A percentile compares a stretch with the other conserved stretches of the same genome.
Conservation (phyloP, 139 green algal genomes). For the Protoeuglena noctilucae region DNA sequence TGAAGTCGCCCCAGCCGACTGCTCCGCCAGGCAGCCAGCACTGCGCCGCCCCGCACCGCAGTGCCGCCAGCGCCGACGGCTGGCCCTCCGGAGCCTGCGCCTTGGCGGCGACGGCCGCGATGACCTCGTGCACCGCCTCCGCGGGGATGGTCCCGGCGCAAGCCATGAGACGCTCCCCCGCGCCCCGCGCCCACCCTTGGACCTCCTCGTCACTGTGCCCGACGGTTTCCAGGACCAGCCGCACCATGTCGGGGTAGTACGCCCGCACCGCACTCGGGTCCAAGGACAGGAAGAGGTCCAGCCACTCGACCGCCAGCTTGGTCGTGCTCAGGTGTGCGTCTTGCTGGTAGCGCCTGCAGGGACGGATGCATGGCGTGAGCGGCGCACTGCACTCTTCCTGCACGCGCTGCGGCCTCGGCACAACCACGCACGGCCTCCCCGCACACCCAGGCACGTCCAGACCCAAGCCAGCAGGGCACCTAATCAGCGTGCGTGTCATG, state of each 20-base stretch:
- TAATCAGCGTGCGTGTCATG: not conserved
- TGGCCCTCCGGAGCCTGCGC: not conserved
- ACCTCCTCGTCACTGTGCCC: not conserved
- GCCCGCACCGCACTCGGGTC: not conserved
- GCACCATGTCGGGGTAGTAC: conserved; percentile 5
- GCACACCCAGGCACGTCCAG: not conserved
- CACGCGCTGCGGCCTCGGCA: not conserved
- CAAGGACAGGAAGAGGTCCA: conserved; percentile 21
- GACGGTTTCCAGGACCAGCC: not conserved
- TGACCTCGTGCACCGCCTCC: not conserved
- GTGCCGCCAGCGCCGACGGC: conserved; percentile 1
- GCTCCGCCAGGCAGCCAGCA: not conserved
- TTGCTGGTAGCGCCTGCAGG: not conserved
- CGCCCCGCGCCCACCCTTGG: too few species aligned
- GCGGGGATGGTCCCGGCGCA: not conserved
- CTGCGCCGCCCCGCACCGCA: conserved; percentile 2
- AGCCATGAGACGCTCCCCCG: not conserved
- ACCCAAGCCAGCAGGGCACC: not conserved
- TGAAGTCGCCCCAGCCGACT: not conserved
- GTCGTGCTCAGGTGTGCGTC: not conserved
- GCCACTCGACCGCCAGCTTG: conserved; percentile 19
- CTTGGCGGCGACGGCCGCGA: conserved; percentile 13
- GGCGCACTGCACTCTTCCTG: conserved; percentile 2
- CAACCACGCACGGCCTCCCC: not conserved
- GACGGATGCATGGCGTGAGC: not conserved